Percentiles rank a stretch among this genome's conserved stretches.
Evolutionary conservation across 257 asterid genomes (phyloP).

Genomic region (Solanum dulcamara): DNA sequence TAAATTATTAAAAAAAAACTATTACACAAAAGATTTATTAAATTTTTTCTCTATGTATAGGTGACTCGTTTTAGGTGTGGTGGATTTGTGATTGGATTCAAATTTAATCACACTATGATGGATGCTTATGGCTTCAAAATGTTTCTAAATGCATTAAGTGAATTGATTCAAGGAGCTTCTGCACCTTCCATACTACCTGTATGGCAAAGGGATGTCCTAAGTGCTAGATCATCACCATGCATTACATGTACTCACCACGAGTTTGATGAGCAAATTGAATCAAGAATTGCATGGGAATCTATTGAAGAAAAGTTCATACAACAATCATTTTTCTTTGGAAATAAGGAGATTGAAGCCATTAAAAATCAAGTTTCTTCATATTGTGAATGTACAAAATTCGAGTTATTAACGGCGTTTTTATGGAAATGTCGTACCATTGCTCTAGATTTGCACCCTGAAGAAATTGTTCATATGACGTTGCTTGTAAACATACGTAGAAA

Average conservation of each 20-base stretch:
- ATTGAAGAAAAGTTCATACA: background rate
- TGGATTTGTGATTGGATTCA: constrained; percentile 6
- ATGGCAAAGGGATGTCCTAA: constrained; percentile 10
- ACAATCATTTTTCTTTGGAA: constrained; percentile 1
- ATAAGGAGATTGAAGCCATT: background rate
- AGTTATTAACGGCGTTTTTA: background rate
- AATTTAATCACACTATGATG: background rate
- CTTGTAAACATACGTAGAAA: background rate
- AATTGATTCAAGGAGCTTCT: background rate
- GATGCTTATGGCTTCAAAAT: constrained; percentile 1
- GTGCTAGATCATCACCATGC: background rate
- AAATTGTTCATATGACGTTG: background rate
- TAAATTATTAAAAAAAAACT: no score
- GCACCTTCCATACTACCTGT: constrained; percentile 5
- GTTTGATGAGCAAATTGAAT: background rate
- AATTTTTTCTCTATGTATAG: background rate
- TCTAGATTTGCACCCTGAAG: background rate
- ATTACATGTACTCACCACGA: constrained; percentile 12
- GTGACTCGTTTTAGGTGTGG: background rate
- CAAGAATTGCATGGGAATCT: background rate
- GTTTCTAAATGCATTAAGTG: constrained; percentile 2
- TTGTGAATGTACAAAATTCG: background rate
- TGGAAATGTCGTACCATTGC: constrained; percentile 10
- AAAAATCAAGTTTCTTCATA: background rate
- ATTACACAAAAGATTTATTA: no score